These are phyloP conservation scores for Coleophoma cylindrospora DNA, from an alignment of 2,329 filamentous ascomycete genomes.

Conservation along the genomic window DNA sequence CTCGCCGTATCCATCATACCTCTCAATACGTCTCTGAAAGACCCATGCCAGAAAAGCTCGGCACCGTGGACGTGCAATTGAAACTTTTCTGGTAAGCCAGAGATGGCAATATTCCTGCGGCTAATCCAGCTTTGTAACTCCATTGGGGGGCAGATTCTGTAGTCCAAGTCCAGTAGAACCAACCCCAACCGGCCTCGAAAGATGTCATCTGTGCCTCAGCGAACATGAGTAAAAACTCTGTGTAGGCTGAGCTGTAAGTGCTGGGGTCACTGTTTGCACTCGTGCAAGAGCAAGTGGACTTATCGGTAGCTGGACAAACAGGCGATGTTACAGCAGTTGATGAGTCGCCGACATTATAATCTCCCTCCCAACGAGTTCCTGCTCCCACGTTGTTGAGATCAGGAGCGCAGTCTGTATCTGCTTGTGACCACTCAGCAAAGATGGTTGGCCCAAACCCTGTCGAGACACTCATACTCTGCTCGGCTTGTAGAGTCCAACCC, in stretches of 20 bases:
- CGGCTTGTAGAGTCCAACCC: conserved; percentile 78
- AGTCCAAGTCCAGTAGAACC: conserved; percentile 99
- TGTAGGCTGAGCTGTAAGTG: conserved; percentile 69
- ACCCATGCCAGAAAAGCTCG: conserved; percentile 39
- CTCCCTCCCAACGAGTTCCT: conserved; percentile 90
- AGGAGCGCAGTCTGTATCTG: conserved; percentile 87
- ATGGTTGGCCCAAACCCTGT: conserved; percentile 90
- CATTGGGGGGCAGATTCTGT: conserved; percentile 83
- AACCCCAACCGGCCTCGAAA: conserved; percentile 91
- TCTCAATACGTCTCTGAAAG: conserved; percentile 46
- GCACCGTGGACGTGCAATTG: conserved; percentile 53
- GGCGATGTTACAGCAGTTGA: conserved; percentile 54
- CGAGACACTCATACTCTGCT: conserved; percentile 63
- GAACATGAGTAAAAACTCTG: conserved; percentile 81
- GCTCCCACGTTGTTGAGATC: conserved; percentile 86
- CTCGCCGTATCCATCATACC: too few species aligned
- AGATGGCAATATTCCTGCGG: conserved; percentile 71
- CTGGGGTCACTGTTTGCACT: conserved; percentile 69
- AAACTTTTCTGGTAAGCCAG: conserved; percentile 70
- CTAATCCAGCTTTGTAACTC: conserved; percentile 81
- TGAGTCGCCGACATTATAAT: conserved; percentile 63
- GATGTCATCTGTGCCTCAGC: conserved; percentile 94
- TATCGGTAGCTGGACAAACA: conserved; percentile 66
- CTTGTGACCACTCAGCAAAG: conserved; percentile 96
- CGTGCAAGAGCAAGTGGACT: conserved; percentile 65